Evolutionary conservation across 768 basidiomycete genomes (phyloP), one percentile per base, ranked within the genome.

Genomic region (Collybia sordida): DNA sequence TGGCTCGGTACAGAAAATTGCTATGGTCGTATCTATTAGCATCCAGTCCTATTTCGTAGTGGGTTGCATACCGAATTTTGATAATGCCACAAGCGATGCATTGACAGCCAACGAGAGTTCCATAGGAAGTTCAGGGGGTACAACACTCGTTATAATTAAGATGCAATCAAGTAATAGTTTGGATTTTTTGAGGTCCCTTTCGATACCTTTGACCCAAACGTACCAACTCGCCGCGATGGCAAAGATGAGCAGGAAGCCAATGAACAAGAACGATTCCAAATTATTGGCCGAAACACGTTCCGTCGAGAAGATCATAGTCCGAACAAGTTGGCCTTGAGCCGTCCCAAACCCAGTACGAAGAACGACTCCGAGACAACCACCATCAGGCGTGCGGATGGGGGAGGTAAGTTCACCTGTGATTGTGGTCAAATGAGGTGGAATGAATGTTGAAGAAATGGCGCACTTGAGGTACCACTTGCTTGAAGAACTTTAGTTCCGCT

Each of bases 291-390:
- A 92, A 18, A 99, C 86, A 4, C 94, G 89, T 61, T 99, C 97
- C 0, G 93, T 94, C 12, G 93, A 94, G 74, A 98, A 99, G 50
- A 99, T 94, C 97, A 98, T 99, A 0, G 97, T 98, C 49, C 96
- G 78, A 25, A 99, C 95, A 27, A 99, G 84, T 68, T 96, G 93
- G 34, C 97, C 97, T 65, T 99, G 97, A 0, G 93, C 85, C 8
- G 97, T 99, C 7, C 97, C 97, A 62, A 98, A 99, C 1, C 97
- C 96, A 11, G 97, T 98, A 48, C 93, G 85, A 36, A 98, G 79
- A 11, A 98, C 94, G 38, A 94, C 75, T 7, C 93, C 95, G 6
- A 97, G 83, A 66, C 93, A 96, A 36, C 96, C 96, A 17, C 83
- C 86, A 62, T 99, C 93, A 3, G 95, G 95, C 0, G 94, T 90